A percentile compares a stretch with the other conserved stretches of the same genome.
phyloP scores from a whole-genome alignment of 345 rosid genomes.

The Dimocarpus longan region DNA sequence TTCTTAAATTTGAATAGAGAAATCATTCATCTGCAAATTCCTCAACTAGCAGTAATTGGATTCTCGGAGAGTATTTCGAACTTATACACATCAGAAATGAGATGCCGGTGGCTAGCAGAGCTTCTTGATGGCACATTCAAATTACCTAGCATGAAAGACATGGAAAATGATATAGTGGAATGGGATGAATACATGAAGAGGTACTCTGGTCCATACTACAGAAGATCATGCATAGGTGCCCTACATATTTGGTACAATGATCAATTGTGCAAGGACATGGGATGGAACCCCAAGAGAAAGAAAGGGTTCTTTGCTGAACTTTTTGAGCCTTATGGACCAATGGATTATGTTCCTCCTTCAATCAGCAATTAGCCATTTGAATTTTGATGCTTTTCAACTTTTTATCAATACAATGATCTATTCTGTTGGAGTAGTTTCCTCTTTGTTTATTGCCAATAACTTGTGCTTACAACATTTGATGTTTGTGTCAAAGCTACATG shows the following conservation, averaged over 20 bases:
- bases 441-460: not conserved
- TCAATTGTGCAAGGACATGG: constrained; percentile 46
- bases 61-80: constrained; percentile 42
- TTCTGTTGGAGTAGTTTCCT: not conserved
- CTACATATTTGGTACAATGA: constrained; percentile 49
- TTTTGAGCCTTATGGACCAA: constrained; percentile 52
- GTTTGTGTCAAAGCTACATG: not conserved
- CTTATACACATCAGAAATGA: constrained; percentile 44
- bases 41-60: constrained; percentile 49
- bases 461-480: not conserved
- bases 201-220: constrained; percentile 29
- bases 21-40: constrained; percentile 42
- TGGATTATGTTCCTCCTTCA: constrained; percentile 31
- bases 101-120: constrained; percentile 42
- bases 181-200: constrained; percentile 40
- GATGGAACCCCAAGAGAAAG: constrained; percentile 52
- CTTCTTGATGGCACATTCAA: constrained; percentile 38
- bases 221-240: constrained; percentile 38
- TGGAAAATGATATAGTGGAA: constrained; percentile 38
- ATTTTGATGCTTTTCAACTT: too few relatives aligned
- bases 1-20: constrained; percentile 29
- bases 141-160: constrained; percentile 35
- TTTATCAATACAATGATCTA: not conserved
- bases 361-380: not conserved
- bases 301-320: constrained; percentile 38